These are phyloP conservation scores for Colletotrichum salicis DNA, from an alignment of 2,329 filamentous ascomycete species.

Conservation along the genomic window DNA sequence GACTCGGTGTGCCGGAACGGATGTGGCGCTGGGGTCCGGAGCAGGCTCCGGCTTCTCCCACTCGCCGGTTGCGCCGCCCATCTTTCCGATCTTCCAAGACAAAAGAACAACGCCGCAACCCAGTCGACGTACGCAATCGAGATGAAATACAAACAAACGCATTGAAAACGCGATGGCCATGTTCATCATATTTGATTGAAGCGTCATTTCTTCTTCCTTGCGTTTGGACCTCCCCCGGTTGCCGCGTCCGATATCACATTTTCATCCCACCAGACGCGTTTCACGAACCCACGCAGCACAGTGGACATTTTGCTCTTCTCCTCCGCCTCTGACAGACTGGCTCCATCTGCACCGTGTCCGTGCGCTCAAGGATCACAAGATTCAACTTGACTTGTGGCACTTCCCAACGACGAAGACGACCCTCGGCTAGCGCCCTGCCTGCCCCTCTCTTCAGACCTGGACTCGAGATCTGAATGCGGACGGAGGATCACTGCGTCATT, in stretches of 20 bases:
- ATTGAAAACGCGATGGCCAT: conserved; percentile 6
- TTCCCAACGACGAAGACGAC: not conserved
- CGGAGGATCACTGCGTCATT: not conserved
- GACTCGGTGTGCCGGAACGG: not conserved
- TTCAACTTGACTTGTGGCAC: not conserved
- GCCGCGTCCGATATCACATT: conserved; percentile 10
- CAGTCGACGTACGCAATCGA: not conserved
- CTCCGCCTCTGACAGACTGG: not conserved
- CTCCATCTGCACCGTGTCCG: not conserved
- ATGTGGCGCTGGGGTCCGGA: not conserved
- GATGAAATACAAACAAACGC: not conserved
- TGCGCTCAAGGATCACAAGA: not conserved
- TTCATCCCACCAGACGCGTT: conserved; percentile 15
- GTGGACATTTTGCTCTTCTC: not conserved
- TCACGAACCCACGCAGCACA: conserved; percentile 5
- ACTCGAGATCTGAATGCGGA: not conserved
- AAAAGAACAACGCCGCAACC: not conserved
- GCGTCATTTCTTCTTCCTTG: conserved; percentile 6
- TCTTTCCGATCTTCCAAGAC: not conserved
- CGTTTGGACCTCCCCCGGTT: not conserved
- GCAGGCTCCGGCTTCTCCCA: not conserved
- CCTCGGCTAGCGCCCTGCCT: not conserved
- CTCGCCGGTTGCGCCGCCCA: not conserved
- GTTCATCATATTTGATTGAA: conserved; percentile 20
- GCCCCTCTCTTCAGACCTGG: not conserved